phyloP scores from a whole-genome alignment of 768 basidiomycete genomes.

The Mycena kentingensis region DNA sequence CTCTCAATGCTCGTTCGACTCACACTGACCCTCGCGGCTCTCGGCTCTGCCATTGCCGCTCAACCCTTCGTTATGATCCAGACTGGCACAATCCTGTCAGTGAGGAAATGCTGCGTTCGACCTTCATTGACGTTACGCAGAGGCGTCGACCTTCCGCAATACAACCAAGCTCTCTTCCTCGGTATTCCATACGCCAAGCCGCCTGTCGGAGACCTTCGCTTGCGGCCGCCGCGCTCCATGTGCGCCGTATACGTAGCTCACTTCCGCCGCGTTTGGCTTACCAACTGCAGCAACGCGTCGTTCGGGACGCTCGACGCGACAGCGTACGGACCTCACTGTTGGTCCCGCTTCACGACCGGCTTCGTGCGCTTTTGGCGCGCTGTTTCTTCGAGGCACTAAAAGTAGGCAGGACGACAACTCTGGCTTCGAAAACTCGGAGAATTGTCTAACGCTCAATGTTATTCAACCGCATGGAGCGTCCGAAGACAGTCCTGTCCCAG shows the following conservation, averaged over 20 bases:
- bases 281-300: slow-evolving; percentile 29
- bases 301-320: slow-evolving; percentile 28
- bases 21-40: slow-evolving; percentile 3
- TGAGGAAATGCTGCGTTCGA: not conserved
- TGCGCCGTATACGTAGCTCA: slow-evolving; percentile 19
- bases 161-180: slow-evolving; percentile 35
- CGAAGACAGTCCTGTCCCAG: slow-evolving; percentile 31
- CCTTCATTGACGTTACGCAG: not conserved
- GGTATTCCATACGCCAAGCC: slow-evolving; percentile 40
- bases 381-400: not conserved
- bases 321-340: slow-evolving; percentile 21
- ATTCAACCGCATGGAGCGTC: slow-evolving; percentile 32
- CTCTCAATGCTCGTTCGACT: not conserved
- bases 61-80: slow-evolving; percentile 22
- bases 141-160: slow-evolving; percentile 21
- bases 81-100: slow-evolving; percentile 16
- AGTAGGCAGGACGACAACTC: slow-evolving; percentile 12
- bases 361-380: slow-evolving; percentile 7
- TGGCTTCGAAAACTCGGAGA: slow-evolving; percentile 22
- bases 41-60: slow-evolving; percentile 1
- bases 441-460: slow-evolving; percentile 37
- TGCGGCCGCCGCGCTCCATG: slow-evolving; percentile 33
- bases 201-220: slow-evolving; percentile 36
- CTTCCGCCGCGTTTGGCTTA: slow-evolving; percentile 30
- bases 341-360: slow-evolving; percentile 18